phyloP scores from a whole-genome alignment of 2,329 filamentous ascomycete species.

The Pseudodiploospora longispora region DNA sequence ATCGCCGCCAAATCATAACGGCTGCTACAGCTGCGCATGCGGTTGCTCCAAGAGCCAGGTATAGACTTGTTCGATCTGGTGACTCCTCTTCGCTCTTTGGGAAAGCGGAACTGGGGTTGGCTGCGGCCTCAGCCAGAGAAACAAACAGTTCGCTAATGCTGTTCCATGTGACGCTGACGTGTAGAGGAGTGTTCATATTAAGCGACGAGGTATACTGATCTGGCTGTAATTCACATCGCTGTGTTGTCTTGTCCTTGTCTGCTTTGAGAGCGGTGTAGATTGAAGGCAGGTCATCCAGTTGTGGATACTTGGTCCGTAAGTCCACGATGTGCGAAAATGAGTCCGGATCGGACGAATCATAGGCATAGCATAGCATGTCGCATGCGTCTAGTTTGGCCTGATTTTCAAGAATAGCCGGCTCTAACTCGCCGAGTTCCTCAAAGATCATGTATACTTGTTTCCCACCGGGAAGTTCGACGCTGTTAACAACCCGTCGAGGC shows the following conservation, averaged over 20 bases:
- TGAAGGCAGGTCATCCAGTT: slow-evolving; percentile 80
- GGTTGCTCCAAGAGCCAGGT: slow-evolving; percentile 72
- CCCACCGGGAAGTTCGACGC: slow-evolving; percentile 87
- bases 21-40: slow-evolving; percentile 55
- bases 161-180: slow-evolving; percentile 91
- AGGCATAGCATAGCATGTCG: slow-evolving; percentile 89
- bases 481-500: slow-evolving; percentile 87
- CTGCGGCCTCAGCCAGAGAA: slow-evolving; percentile 80
- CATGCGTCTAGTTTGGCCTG: slow-evolving; percentile 82
- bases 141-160: slow-evolving; percentile 94
- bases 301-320: slow-evolving; percentile 68
- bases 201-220: slow-evolving; percentile 81
- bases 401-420: slow-evolving; percentile 90
- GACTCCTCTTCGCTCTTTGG: slow-evolving; percentile 83
- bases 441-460: slow-evolving; percentile 96
- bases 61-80: slow-evolving; percentile 75
- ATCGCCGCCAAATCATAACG: slow-evolving; percentile 56
- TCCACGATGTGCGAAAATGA: slow-evolving; percentile 88
- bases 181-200: slow-evolving; percentile 84
- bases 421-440: slow-evolving; percentile 91
- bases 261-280: slow-evolving; percentile 93
- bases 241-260: slow-evolving; percentile 93
- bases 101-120: slow-evolving; percentile 80
- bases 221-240: slow-evolving; percentile 81
- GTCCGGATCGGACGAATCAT: slow-evolving; percentile 94